A percentile compares a stretch with the other conserved stretches of the same genome.
Conservation (phyloP, 1,139 yeast genomes). For the Spathaspora sp. region DNA sequence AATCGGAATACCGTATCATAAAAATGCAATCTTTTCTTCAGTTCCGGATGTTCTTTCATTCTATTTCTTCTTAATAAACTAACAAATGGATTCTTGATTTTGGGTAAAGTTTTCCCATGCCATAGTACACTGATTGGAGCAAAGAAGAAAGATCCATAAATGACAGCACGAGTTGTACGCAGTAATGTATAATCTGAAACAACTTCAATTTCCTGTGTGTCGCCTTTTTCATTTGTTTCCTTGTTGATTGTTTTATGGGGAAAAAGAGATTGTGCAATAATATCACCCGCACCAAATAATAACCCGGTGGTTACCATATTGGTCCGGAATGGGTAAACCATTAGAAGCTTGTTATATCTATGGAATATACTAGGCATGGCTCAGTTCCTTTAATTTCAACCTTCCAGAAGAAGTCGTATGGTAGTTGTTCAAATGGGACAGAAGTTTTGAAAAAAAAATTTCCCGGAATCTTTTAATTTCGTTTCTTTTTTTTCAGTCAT, state of each 20-base stretch:
- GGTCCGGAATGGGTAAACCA: constrained; percentile 50
- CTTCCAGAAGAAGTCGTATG: background rate
- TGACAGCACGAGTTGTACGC: constrained; percentile 63
- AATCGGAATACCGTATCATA: constrained; percentile 39
- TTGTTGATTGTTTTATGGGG: constrained; percentile 24
- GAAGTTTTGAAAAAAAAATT: background rate
- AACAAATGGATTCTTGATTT: constrained; percentile 43
- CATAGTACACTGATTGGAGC: constrained; percentile 74
- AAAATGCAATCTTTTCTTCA: constrained; percentile 20
- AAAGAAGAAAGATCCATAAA: constrained; percentile 76
- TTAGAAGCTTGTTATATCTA: constrained; percentile 40
- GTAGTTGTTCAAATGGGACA: background rate
- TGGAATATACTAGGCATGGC: constrained; percentile 27
- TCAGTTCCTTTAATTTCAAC: background rate
- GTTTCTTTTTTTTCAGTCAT: constrained; percentile 1
- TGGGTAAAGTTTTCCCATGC: constrained; percentile 59
- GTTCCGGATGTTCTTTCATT: constrained; percentile 11
- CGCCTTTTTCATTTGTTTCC: constrained; percentile 16
- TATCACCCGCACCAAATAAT: constrained; percentile 75
- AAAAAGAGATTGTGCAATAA: constrained; percentile 63
- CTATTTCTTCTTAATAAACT: constrained; percentile 8
- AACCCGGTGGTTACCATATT: constrained; percentile 58
- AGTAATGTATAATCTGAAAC: constrained; percentile 8
- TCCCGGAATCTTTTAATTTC: background rate
- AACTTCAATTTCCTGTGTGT: constrained; percentile 5